Base-by-base conservation (phyloP, 257 asterid genomes). In the Solanum peruvianum region DNA sequence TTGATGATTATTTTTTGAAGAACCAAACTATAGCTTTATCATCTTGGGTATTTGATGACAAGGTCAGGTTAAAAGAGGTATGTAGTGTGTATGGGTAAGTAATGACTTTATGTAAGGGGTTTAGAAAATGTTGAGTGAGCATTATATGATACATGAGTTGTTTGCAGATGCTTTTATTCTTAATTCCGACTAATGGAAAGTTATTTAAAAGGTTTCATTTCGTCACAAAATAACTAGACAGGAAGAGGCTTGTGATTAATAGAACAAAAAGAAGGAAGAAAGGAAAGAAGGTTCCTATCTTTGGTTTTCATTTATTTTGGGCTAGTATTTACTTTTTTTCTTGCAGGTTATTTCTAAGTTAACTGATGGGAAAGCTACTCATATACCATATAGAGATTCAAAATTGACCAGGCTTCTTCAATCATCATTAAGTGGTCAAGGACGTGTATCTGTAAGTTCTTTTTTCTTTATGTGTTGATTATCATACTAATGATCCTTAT, bases 341-440 rank as follows among this genome's bases (percentile, higher is more conserved):
- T 70, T 82, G 88, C 94, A 97, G 99, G 99, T 97, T 87, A 97
- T 97, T 89, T 95, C 99, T 23, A 97, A 97, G 92, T 90, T 97
- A 88, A 95, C 98, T 84, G 99, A 97, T 91, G 98, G 92, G 86
- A 97, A 92, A 92, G 95, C 98, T 77, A 86, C 93, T 81, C 99
- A 97, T 85, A 88, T 97, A 85, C 99, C 99, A 33, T 97, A 93
- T 91, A 93, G 99, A 91, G 98, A 97, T 91, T 97, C 99, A 89
- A 97, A 97, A 93, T 90, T 97, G 95, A 97, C 99, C 35, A 94
- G 99, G 92, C 95, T 97, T 89, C 99, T 97, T 89, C 99, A 97
- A 94, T 93, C 98, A 90, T 97, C 99, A 56, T 93, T 97, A 87
- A 92, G 99, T 87, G 99, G 99, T 86, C 98, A 93, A 90, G 99